Evolutionary conservation across 78 protist species (phyloP).

Genomic region (Chrysochromulina tobinii): DNA sequence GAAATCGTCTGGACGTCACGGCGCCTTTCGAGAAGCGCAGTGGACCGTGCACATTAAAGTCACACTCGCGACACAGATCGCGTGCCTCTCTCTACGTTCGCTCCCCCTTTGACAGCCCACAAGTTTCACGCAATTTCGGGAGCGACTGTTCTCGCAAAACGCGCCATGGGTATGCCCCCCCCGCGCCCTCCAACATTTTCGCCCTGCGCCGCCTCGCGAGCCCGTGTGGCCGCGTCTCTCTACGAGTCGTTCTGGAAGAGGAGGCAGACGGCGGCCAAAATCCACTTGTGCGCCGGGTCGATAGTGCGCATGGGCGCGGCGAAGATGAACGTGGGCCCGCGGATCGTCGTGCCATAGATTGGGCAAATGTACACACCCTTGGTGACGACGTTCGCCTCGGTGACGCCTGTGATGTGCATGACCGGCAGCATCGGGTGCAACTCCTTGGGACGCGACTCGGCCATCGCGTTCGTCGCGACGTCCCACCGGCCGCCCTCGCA

Average conservation of each 20-base stretch:
- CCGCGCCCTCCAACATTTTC: too few species aligned
- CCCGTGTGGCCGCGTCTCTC: too few species aligned
- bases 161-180: too few species aligned
- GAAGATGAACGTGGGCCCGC: slow-evolving; percentile 81
- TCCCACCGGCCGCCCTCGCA: slow-evolving; percentile 86
- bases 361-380: slow-evolving; percentile 69
- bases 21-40: too few species aligned
- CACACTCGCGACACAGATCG: too few species aligned
- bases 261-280: slow-evolving; percentile 74
- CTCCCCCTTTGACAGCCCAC: too few species aligned
- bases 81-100: too few species aligned
- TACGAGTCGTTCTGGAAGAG: slow-evolving; percentile 40
- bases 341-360: slow-evolving; percentile 58
- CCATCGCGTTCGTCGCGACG: background rate
- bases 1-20: too few species aligned
- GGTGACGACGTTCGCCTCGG: background rate
- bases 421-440: background rate
- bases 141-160: too few species aligned
- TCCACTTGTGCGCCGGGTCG: slow-evolving; percentile 54
- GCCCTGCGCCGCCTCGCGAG: too few species aligned
- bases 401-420: background rate
- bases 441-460: background rate
- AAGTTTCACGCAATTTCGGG: too few species aligned
- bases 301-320: slow-evolving; percentile 53
- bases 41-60: too few species aligned